These are phyloP conservation scores for Aspergillus baeticus DNA, from an alignment of 495 filamentous ascomycete species.

Conservation along the genomic window DNA sequence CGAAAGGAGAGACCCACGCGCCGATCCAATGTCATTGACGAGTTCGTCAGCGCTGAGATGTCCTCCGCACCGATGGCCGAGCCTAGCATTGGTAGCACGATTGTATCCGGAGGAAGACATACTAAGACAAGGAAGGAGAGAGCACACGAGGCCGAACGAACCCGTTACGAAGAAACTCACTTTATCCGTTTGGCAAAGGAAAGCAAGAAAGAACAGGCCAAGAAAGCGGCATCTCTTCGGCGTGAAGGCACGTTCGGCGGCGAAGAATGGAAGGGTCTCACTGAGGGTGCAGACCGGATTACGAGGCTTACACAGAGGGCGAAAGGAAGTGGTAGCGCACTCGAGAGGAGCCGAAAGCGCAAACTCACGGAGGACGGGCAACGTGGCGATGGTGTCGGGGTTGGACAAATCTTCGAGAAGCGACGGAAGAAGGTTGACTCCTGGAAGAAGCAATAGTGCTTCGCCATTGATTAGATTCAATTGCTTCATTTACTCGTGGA, in stretches of 20 bases:
- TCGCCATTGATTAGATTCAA: background rate
- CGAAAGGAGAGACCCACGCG: conserved; percentile 44
- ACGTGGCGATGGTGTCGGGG: conserved; percentile 53
- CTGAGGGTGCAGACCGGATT: conserved; percentile 75
- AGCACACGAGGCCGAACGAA: conserved; percentile 67
- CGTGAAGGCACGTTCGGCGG: conserved; percentile 65
- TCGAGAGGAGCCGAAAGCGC: conserved; percentile 83
- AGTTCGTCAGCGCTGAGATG: conserved; percentile 79
- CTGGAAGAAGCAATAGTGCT: conserved; percentile 48
- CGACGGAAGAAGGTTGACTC: conserved; percentile 66
- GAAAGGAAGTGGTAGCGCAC: conserved; percentile 49
- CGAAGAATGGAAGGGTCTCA: conserved; percentile 79
- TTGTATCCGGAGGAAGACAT: conserved; percentile 67
- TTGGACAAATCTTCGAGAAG: conserved; percentile 73
- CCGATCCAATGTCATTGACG: conserved; percentile 78
- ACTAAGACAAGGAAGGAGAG: conserved; percentile 69
- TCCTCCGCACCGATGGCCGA: conserved; percentile 72
- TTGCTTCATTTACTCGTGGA: background rate
- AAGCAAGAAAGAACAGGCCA: conserved; percentile 70
- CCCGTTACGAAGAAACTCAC: conserved; percentile 82
- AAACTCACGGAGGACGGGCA: conserved; percentile 57
- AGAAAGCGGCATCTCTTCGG: conserved; percentile 48
- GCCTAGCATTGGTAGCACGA: conserved; percentile 82
- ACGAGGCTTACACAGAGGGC: conserved; percentile 63
- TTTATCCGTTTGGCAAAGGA: conserved; percentile 78